Evolutionary conservation across 2,329 filamentous ascomycete genomes (phyloP).

Genomic region (Colletotrichum incanum): DNA sequence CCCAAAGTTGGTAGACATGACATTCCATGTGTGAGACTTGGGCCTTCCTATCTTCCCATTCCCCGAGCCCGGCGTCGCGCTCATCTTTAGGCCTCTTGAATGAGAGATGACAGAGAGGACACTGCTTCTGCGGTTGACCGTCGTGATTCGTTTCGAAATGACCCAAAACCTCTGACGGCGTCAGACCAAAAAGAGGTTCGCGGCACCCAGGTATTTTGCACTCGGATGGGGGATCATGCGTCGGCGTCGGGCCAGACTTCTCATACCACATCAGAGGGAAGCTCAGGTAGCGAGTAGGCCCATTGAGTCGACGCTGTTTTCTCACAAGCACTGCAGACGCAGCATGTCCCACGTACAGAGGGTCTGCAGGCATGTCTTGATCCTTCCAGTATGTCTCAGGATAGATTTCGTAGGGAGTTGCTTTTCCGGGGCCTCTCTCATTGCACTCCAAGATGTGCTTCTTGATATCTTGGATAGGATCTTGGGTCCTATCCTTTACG

Average conservation of each 20-base stretch:
- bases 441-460: slow-evolving; percentile 33
- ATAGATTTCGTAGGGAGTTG: slow-evolving; percentile 43
- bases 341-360: slow-evolving; percentile 32
- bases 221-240: slow-evolving; percentile 36
- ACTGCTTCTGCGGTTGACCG: slow-evolving; percentile 27
- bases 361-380: slow-evolving; percentile 22
- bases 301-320: slow-evolving; percentile 15
- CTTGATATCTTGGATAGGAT: slow-evolving; percentile 6
- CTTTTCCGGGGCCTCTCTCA: background rate
- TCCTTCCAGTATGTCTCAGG: slow-evolving; percentile 30
- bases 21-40: slow-evolving; percentile 44
- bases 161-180: slow-evolving; percentile 35
- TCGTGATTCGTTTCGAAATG: slow-evolving; percentile 42
- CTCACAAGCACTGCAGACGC: slow-evolving; percentile 1
- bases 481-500: background rate
- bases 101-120: slow-evolving; percentile 40
- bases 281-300: slow-evolving; percentile 25
- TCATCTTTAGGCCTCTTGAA: slow-evolving; percentile 32
- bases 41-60: slow-evolving; percentile 13
- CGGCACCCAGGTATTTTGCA: slow-evolving; percentile 31
- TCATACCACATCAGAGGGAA: slow-evolving; percentile 40
- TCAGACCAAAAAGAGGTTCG: slow-evolving; percentile 38
- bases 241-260: slow-evolving; percentile 22
- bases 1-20: slow-evolving; percentile 44
- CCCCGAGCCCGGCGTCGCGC: slow-evolving; percentile 1